A percentile compares a stretch with the other conserved stretches of the same genome.
These are phyloP conservation scores for Chalara sp. DNA, from an alignment of 2,329 filamentous ascomycete species.

Conservation along the genomic window DNA sequence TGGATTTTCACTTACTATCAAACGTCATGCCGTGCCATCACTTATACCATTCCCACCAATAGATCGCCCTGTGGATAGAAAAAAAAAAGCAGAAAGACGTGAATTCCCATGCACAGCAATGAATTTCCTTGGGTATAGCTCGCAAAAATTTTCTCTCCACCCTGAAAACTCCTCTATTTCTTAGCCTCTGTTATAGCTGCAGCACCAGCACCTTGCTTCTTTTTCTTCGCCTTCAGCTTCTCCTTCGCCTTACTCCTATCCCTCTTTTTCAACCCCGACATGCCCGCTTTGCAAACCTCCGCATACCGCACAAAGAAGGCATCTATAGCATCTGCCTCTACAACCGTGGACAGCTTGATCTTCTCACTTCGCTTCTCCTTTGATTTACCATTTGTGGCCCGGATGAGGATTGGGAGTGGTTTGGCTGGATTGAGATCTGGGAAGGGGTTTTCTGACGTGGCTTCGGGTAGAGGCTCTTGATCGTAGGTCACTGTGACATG, in stretches of 20 bases:
- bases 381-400: conserved; percentile 75
- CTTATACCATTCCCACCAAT: no score
- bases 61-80: no score
- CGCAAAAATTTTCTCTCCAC: background rate
- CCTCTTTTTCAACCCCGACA: conserved; percentile 85
- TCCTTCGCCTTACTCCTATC: conserved; percentile 81
- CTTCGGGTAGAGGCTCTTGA: conserved; percentile 10
- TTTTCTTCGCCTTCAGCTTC: conserved; percentile 62
- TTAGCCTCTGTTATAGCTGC: conserved; percentile 17
- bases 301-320: conserved; percentile 80
- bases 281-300: conserved; percentile 83
- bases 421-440: conserved; percentile 52
- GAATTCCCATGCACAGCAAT: background rate
- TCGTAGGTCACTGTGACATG: conserved; percentile 20
- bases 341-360: conserved; percentile 76
- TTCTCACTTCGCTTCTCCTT: conserved; percentile 41
- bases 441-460: conserved; percentile 44
- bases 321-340: conserved; percentile 69
- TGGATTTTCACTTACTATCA: no score
- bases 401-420: conserved; percentile 69
- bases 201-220: conserved; percentile 34
- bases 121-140: no score
- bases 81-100: background rate
- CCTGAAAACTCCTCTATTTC: conserved; percentile 1
- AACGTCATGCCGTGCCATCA: no score